Base-by-base conservation (phyloP, 2,329 filamentous ascomycete genomes). In the Akanthomyces muscarius region DNA sequence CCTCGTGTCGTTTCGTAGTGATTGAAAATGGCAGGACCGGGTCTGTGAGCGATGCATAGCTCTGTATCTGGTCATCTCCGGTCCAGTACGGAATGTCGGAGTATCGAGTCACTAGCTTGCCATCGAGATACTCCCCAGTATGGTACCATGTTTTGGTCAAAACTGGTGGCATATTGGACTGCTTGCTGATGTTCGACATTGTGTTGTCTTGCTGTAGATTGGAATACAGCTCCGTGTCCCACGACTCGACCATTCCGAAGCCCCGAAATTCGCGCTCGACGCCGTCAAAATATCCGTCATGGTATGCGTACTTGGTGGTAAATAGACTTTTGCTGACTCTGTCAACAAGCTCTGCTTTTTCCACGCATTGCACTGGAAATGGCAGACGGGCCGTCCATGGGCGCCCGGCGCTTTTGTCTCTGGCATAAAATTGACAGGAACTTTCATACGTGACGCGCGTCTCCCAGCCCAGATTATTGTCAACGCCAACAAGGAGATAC, bases 241-340 rank as follows among this genome's bases (percentile, higher is more conserved):
- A 68, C 7, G 59, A 44, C 45, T 75, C 72, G 1, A 73, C 71
- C 64, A 69, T 68, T 3, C 63, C 71, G 58, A 75, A 75, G 2
- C 73, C 73, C 2, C 68, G 57, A 60, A 74, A 74, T 52, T 74
- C 68, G 1, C 68, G 47, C 55, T 74, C 72, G 1, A 62, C 7
- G 0, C 47, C 62, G 50, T 74, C 71, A 61, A 65, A 74, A 59
- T 66, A 71, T 1, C 73, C 73, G 58, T 73, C 41, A 63, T 71
- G 69, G 51, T 71, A 71, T 14, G 48, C 45, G 51, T 67, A 69
- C 8, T 48, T 36, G 30, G 60, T 62, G 6, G 60, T 62, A 16
- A 62, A 62, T 23, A 62, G 51, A 30, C n/a, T 55, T 18, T 50
- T 62, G 60, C 60, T 55, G 16, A 62, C 42, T 30, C 28, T 45